A percentile compares a stretch with the other conserved stretches of the same genome.
phyloP scores from a whole-genome alignment of 1,284 basidiomycete genomes.

The Rhizopogon hawkerae region DNA sequence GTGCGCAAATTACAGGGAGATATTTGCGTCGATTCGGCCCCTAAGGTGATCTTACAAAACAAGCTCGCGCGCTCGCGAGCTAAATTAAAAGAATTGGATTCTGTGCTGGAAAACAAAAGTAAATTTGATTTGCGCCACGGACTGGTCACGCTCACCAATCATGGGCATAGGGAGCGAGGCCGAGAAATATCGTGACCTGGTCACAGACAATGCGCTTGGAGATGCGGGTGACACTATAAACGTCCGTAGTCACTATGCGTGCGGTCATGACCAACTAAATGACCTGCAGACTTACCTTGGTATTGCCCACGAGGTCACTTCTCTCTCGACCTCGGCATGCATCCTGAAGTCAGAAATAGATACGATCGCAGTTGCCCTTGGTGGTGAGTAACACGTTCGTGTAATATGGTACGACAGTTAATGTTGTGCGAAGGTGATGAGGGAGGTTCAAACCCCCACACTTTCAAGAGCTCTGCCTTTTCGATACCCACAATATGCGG shows the following conservation, averaged over 20 bases:
- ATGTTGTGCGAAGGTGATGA: slow-evolving; percentile 47
- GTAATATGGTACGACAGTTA: neutral
- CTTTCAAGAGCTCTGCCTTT: slow-evolving; percentile 76
- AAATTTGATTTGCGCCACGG: slow-evolving; percentile 18
- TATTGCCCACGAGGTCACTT: slow-evolving; percentile 49
- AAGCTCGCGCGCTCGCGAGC: slow-evolving; percentile 51
- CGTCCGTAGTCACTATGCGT: slow-evolving; percentile 31
- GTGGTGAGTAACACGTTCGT: slow-evolving; percentile 38
- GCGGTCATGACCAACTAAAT: slow-evolving; percentile 3
- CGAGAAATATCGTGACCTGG: slow-evolving; percentile 41
- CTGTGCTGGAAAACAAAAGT: slow-evolving; percentile 57
- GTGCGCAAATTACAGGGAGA: slow-evolving; percentile 36
- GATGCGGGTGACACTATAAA: slow-evolving; percentile 58
- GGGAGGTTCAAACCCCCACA: slow-evolving; percentile 61
- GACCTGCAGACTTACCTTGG: slow-evolving; percentile 54
- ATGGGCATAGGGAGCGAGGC: slow-evolving; percentile 44
- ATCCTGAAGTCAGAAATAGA: slow-evolving; percentile 54
- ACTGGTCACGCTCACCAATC: slow-evolving; percentile 6
- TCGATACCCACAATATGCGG: slow-evolving; percentile 75
- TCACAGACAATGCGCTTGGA: slow-evolving; percentile 45
- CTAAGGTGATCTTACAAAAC: slow-evolving; percentile 73
- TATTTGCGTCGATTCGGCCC: slow-evolving; percentile 54
- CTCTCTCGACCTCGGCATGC: slow-evolving; percentile 46
- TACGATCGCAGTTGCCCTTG: slow-evolving; percentile 52
- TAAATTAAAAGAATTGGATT: slow-evolving; percentile 52